phyloP scores from a whole-genome alignment of 2,329 filamentous ascomycete species.

The Phialocephala subalpina region DNA sequence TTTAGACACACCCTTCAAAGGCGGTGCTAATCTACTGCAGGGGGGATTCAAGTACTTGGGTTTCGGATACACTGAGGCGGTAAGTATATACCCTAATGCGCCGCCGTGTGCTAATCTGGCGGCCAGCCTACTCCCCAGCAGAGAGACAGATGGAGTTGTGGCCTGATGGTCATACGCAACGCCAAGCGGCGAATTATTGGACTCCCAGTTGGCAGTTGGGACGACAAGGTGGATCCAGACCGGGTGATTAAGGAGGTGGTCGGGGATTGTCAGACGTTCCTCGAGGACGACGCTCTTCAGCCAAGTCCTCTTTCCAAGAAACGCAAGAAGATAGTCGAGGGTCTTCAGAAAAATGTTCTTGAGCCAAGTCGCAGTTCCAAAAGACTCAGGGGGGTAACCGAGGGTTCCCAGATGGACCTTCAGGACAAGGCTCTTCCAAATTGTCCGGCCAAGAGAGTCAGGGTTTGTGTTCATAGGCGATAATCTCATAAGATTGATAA shows the following conservation, averaged over 20 bases:
- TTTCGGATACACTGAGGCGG: slow-evolving; percentile 36
- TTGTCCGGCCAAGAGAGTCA: too few relatives aligned
- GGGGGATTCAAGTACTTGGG: slow-evolving; percentile 37
- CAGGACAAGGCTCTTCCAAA: too few relatives aligned
- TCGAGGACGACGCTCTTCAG: too few relatives aligned
- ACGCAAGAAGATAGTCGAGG: slow-evolving; percentile 12
- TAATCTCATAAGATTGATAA: too few relatives aligned
- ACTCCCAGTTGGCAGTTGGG: not conserved
- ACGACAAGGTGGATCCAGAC: slow-evolving; percentile 30
- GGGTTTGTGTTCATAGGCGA: too few relatives aligned
- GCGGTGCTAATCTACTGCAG: slow-evolving; percentile 27
- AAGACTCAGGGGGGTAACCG: not conserved
- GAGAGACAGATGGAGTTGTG: slow-evolving; percentile 14
- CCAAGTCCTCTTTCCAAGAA: slow-evolving; percentile 24
- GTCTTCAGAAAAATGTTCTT: slow-evolving; percentile 10
- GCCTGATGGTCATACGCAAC: not conserved
- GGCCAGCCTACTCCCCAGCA: slow-evolving; percentile 30
- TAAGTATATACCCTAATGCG: slow-evolving; percentile 37
- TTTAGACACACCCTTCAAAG: slow-evolving; percentile 17
- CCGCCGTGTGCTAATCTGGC: slow-evolving; percentile 23
- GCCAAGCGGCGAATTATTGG: not conserved
- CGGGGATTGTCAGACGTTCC: slow-evolving; percentile 32
- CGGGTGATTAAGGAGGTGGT: slow-evolving; percentile 36
- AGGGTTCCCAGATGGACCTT: not conserved
- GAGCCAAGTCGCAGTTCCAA: slow-evolving; percentile 18